phyloP scores from a whole-genome alignment of 202 grass and related monocot genomes.

The Cymbopogon flexuosus region DNA sequence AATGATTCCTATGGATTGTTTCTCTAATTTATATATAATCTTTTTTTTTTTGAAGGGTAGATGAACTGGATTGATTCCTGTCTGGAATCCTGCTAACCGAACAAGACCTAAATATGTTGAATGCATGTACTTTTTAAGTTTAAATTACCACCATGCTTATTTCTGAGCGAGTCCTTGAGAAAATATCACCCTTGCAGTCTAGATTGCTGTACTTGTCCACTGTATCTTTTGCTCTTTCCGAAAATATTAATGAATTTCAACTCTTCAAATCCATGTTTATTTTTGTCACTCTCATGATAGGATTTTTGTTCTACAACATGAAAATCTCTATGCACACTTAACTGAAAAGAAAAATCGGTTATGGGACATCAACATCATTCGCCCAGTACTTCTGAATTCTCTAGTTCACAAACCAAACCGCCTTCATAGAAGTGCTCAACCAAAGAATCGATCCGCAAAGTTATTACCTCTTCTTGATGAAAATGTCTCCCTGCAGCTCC shows the following conservation, averaged over 20 bases:
- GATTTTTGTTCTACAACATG: conserved; percentile 22
- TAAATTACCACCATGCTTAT: too few relatives aligned
- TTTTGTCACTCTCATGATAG: not conserved
- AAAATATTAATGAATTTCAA: not conserved
- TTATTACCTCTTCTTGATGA: conserved; percentile 23
- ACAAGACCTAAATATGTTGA: too few relatives aligned
- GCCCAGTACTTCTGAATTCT: not conserved
- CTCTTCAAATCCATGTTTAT: not conserved
- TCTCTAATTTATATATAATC: too few relatives aligned
- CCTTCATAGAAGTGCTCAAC: conserved; percentile 2
- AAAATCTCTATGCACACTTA: conserved; percentile 39
- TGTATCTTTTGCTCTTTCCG: not conserved
- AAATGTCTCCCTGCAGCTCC: conserved; percentile 25
- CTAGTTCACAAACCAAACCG: not conserved
- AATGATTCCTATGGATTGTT: too few relatives aligned
- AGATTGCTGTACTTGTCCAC: not conserved
- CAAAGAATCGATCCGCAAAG: conserved; percentile 4
- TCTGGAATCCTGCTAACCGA: too few relatives aligned
- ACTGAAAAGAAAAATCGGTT: not conserved
- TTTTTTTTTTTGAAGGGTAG: too few relatives aligned
- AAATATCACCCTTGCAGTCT: too few relatives aligned
- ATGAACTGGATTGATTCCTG: too few relatives aligned
- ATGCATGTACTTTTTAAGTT: too few relatives aligned
- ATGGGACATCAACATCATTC: not conserved
- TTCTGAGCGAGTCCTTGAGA: too few relatives aligned